Conservation (phyloP, 139 green algal genomes). For the Micromonas commoda region DNA sequence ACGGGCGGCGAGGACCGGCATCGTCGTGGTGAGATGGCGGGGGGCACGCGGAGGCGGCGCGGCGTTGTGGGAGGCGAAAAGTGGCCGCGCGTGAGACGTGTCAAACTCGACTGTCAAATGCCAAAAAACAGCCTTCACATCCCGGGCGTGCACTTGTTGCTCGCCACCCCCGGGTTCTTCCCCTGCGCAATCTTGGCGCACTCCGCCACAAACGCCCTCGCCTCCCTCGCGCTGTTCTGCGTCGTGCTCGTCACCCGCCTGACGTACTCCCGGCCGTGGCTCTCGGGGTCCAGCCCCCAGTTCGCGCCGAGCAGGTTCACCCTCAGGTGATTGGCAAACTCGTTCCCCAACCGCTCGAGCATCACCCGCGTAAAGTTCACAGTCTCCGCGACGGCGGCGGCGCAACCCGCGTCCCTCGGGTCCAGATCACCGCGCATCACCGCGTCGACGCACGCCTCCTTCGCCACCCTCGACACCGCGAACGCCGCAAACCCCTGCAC, state of each 20-base stretch:
- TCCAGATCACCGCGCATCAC: slow-evolving; percentile 5
- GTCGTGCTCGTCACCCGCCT: background rate
- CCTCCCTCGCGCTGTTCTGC: background rate
- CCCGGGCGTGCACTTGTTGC: background rate
- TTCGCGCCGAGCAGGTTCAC: background rate
- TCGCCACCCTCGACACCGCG: background rate
- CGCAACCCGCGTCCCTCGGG: background rate
- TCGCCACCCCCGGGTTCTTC: background rate
- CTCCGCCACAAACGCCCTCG: background rate
- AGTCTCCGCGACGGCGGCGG: background rate
- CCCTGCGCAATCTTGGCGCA: background rate
- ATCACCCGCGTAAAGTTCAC: background rate
- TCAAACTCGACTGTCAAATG: no score
- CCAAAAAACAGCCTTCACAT: no score
- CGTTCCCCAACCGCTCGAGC: background rate
- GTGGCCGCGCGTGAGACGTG: no score
- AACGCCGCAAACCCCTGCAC: background rate
- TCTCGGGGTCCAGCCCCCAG: no score
- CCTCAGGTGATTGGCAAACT: background rate
- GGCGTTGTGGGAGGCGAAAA: no score
- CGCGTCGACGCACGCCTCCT: background rate
- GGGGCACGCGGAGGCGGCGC: no score
- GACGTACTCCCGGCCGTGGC: background rate
- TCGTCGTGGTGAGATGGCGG: no score
- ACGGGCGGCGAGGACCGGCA: no score